Evolutionary conservation across 176 grass and related monocot genomes (phyloP).

Genomic region (Lolium perenne): DNA sequence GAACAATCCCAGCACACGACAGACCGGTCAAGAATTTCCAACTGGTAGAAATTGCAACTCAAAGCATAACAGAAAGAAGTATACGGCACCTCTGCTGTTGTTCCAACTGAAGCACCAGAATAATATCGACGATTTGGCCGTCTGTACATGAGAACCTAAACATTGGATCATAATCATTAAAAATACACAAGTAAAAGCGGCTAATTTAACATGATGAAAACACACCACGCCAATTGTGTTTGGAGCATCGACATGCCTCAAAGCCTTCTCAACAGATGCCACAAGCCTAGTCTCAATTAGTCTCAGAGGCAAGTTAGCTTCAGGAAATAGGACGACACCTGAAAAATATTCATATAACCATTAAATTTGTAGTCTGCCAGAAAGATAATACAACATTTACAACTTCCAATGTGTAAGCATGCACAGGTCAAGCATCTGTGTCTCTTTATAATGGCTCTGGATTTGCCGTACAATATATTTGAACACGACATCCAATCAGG

Average conservation of each 20-base stretch:
- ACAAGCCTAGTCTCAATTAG: conserved; percentile 73
- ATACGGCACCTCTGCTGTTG: conserved; percentile 83
- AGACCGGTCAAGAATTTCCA: not conserved
- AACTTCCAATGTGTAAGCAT: conserved; percentile 17
- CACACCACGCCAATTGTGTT: conserved; percentile 87
- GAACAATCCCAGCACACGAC: conserved; percentile 21
- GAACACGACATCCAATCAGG: not conserved
- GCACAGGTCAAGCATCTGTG: conserved; percentile 27
- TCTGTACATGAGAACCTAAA: conserved; percentile 68
- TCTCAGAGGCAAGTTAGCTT: conserved; percentile 87
- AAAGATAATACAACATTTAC: conserved; percentile 3
- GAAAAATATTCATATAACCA: conserved; percentile 29
- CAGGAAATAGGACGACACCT: conserved; percentile 98
- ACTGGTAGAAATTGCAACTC: conserved; percentile 24
- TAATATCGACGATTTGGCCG: conserved; percentile 43
- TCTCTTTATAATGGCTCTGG: not conserved
- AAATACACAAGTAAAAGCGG: conserved; percentile 40
- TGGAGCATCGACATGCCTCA: conserved; percentile 69
- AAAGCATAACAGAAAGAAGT: conserved; percentile 33
- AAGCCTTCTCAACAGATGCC: conserved; percentile 78
- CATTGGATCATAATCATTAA: conserved; percentile 13
- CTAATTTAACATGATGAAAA: conserved; percentile 34
- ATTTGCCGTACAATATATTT: conserved; percentile 32
- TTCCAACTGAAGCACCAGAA: conserved; percentile 75
- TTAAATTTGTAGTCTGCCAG: conserved; percentile 37